Percentiles rank a stretch among this genome's conserved stretches.
phyloP scores from a whole-genome alignment of 2,329 filamentous ascomycete species.

The Neofusicoccum umdonicola region DNA sequence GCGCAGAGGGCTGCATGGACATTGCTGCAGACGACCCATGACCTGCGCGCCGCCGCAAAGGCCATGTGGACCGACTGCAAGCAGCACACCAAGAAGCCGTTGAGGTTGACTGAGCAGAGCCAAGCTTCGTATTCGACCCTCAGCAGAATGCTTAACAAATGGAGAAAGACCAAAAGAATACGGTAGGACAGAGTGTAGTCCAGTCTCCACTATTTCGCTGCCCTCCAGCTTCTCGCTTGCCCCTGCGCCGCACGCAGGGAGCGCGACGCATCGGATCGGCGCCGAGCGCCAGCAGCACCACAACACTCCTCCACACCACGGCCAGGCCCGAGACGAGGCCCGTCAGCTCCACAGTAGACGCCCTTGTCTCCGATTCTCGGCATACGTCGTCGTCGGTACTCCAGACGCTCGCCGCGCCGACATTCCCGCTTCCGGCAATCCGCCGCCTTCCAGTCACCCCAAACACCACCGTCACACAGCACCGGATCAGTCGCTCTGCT shows the following conservation, averaged over 20 bases:
- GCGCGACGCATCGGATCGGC: background rate
- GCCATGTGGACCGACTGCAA: background rate
- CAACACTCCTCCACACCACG: background rate
- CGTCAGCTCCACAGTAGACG: no score
- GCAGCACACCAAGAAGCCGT: background rate
- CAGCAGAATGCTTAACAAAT: background rate
- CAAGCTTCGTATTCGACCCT: background rate
- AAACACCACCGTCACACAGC: no score
- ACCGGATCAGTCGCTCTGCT: no score
- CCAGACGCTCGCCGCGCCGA: no score
- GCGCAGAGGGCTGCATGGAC: no score
- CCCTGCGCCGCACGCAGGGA: background rate
- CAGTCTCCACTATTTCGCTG: background rate
- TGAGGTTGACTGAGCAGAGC: background rate
- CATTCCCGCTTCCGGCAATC: no score
- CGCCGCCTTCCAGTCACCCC: no score
- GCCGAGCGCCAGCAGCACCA: background rate
- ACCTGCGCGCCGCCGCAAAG: no score
- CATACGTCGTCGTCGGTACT: no score
- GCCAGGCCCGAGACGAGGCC: background rate
- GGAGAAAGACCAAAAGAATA: background rate
- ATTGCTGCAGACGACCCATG: no score
- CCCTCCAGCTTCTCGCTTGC: background rate
- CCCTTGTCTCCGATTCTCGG: no score
- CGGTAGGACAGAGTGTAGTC: background rate